Evolutionary conservation across 495 filamentous ascomycete genomes (phyloP), one percentile per base, ranked within the genome.

Genomic region (Schizothecium vesticola): DNA sequence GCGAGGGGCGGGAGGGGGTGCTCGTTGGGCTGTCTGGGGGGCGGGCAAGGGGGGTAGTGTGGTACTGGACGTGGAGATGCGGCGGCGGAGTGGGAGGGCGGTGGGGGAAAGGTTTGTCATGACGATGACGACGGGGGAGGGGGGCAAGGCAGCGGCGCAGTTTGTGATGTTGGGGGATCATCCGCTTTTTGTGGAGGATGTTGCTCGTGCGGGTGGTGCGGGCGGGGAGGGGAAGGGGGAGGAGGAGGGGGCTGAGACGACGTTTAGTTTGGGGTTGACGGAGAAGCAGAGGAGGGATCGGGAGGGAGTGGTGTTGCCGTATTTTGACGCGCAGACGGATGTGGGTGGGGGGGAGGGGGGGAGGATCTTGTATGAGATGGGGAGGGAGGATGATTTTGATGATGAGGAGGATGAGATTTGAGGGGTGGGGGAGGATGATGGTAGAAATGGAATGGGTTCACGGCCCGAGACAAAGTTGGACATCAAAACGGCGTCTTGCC

Each of bases 321-420:
- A 97, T 78, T 94, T 94, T 73, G 95, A 98, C 83, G 94, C 95
- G 19, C 95, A 99, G 85, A 87, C 86, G 58, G 88, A 89, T 33
- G 80, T 89, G 51, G 88, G 88, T 0, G 89, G 88, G 0, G 91
- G 91, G 13, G 92, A 94, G 13, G 91, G 92, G 31, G 95, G 96
- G 0, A 84, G 94, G 69, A 99, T 99, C 64, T 74, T 99, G 73
- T 98, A 98, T 80, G 94, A 97, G 63, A 95, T 97, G 89, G 95
- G 94, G 29, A 86, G 87, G 63, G 96, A 97, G 81, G 95, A 99
- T 81, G 96, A 99, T 79, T 99, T 97, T 78, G 95, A 99, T 75
- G 95, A 98, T 69, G 96, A 98, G 80, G 96, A 99, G 75, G 95
- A 99, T 83, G 96, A 99, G 79, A 93, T 97, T 63, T 97, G 25